Conservation (phyloP, 2,329 filamentous ascomycete species). For the Monilinia vaccinii-corymbosi region DNA sequence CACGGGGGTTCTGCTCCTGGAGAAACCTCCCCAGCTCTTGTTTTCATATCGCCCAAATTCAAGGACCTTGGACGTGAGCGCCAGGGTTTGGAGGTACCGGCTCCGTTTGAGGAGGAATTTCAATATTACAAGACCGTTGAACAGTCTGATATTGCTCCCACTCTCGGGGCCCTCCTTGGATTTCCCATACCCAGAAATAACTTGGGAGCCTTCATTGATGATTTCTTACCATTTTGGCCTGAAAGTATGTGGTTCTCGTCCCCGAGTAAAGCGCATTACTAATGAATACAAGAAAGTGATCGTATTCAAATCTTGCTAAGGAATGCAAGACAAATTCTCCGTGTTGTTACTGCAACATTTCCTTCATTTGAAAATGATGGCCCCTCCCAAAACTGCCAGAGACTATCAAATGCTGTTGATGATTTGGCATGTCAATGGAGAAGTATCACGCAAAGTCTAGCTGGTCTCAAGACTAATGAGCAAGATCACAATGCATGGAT, state of each 20-base stretch:
- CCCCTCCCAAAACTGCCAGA: constrained; percentile 18
- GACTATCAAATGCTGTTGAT: constrained; percentile 33
- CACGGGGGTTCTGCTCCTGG: constrained; percentile 90
- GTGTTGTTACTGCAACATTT: constrained; percentile 68
- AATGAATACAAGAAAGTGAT: constrained; percentile 35
- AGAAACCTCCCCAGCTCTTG: constrained; percentile 85
- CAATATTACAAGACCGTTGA: constrained; percentile 80
- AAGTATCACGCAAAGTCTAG: constrained; percentile 25
- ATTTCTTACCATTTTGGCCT: constrained; percentile 72
- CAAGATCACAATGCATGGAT: constrained; percentile 35
- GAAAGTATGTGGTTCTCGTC: constrained; percentile 37
- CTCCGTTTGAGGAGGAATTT: constrained; percentile 57
- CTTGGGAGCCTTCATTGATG: constrained; percentile 72
- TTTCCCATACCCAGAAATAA: constrained; percentile 87
- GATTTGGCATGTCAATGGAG: constrained; percentile 64
- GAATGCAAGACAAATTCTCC: constrained; percentile 74
- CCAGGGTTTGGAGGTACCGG: constrained; percentile 39
- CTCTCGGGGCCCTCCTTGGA: constrained; percentile 75
- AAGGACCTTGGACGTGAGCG: constrained; percentile 58
- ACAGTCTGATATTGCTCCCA: constrained; percentile 89
- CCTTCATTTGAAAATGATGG: constrained; percentile 38
- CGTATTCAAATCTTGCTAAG: constrained; percentile 59
- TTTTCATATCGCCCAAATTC: constrained; percentile 85
- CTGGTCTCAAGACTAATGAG: constrained; percentile 14
- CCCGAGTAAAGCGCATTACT: background rate